Base-by-base conservation (phyloP, 192 early-diverging fungal species). In the Coemansia sp. region DNA sequence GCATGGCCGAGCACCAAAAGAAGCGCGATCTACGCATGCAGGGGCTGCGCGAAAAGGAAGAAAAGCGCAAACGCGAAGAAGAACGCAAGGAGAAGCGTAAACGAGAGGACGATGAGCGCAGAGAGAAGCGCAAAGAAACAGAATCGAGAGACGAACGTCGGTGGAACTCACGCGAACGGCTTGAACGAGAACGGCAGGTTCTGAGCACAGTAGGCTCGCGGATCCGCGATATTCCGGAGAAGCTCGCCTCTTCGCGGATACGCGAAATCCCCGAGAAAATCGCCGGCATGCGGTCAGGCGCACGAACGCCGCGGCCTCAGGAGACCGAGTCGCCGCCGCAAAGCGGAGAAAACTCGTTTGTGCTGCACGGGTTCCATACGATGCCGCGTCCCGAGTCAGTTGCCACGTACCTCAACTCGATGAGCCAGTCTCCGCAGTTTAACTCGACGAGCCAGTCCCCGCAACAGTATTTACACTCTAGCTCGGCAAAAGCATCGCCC, bases 1-100 rank as follows among this genome's bases (percentile, higher is more conserved):
- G 77, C 64, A 80, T 80, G 77, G 68, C 50, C 43, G 77, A 80
- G 61, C 67, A 80, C 61, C 71, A 73, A 29, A 27, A 74, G 51
- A 68, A 61, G 64, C 77, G 77, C 64, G 77, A 80, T 2, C 55
- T 65, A 48, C 67, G 77, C 17, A 62, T 69, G 68, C 67, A 63
- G 35, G 71, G 74, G 53, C n/a, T 63, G 17, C 62, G 49, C 41
- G 26, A n/a, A 14, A 25, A 47, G 22, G 68, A 71, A 48, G 54
- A 55, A 25, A 56, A 45, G 53, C 57, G 67, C 51, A 54, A 41
- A 26, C 51, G 51, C 58, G 60, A 50, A 22, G 65, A 61, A 23
- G 71, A 67, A 6, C 27, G 27, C 27, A 71, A 67, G 41, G 51
- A 54, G 10, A 58, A 54, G 43, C 67, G 68, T 16, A 68, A 75